Conservation (phyloP, 352 stramenopile species). For the Globisporangium uncinulatum region DNA sequence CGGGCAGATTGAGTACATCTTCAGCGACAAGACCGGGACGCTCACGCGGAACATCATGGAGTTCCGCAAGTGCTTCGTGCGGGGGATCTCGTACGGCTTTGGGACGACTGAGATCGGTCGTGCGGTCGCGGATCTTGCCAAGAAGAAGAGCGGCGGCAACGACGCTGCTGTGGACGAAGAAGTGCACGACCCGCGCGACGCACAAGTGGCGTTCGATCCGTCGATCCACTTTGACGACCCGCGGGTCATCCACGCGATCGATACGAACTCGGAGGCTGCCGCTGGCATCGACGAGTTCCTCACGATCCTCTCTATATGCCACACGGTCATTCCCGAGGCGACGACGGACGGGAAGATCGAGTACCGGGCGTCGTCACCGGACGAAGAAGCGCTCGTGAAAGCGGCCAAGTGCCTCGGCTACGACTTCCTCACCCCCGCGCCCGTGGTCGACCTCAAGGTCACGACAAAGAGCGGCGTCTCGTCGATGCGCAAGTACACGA, state of each 20-base stretch:
- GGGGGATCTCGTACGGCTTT: slow-evolving; percentile 78
- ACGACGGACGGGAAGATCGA: slow-evolving; percentile 41
- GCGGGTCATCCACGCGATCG: slow-evolving; percentile 40
- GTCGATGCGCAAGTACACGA: slow-evolving; percentile 34
- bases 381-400: slow-evolving; percentile 92
- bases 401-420: slow-evolving; percentile 75
- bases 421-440: slow-evolving; percentile 69
- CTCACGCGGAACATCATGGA: slow-evolving; percentile 99
- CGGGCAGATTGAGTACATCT: slow-evolving; percentile 96
- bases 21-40: slow-evolving; percentile 99
- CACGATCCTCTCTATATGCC: slow-evolving; percentile 62
- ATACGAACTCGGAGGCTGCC: slow-evolving; percentile 17
- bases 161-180: slow-evolving; percentile 8
- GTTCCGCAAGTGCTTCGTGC: slow-evolving; percentile 89
- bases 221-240: slow-evolving; percentile 71
- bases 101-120: slow-evolving; percentile 75
- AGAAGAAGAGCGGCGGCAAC: slow-evolving; percentile 10
- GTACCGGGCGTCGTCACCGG: slow-evolving; percentile 89
- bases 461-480: slow-evolving; percentile 35
- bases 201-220: slow-evolving; percentile 57
- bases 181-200: slow-evolving; percentile 34
- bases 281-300: slow-evolving; percentile 61
- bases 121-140: slow-evolving; percentile 43
- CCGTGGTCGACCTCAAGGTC: slow-evolving; percentile 43
- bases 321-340: slow-evolving; percentile 69